A percentile compares a stretch with the other conserved stretches of the same genome.
Evolutionary conservation across 192 early-diverging fungal species (phyloP).

Genomic region (Coemansia sp.): DNA sequence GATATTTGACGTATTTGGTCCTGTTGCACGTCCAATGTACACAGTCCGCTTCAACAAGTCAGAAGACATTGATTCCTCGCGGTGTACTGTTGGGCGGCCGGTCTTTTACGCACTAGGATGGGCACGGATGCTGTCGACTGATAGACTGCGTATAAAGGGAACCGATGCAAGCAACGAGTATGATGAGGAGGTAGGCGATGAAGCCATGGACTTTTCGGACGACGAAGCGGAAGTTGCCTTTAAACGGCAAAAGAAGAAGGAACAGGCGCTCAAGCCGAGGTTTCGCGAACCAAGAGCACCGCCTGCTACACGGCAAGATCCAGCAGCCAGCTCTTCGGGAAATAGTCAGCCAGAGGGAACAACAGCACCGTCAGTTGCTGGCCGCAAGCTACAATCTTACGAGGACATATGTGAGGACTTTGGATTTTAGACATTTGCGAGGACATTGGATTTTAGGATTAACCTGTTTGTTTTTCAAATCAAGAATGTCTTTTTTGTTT

Average conservation of each 20-base stretch:
- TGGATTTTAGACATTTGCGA: constrained; percentile 47
- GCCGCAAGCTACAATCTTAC: constrained; percentile 44
- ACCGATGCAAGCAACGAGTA: constrained; percentile 89
- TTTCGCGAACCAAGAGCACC: constrained; percentile 4
- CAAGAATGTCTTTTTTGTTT: neutral
- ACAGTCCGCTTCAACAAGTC: constrained; percentile 70
- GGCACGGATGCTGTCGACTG: constrained; percentile 65
- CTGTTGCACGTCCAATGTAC: constrained; percentile 79
- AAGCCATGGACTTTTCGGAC: constrained; percentile 92
- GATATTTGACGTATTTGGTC: constrained; percentile 91
- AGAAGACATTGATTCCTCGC: constrained; percentile 58
- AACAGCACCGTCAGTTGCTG: constrained; percentile 9
- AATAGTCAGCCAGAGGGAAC: neutral
- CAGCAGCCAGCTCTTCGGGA: neutral
- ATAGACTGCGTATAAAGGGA: constrained; percentile 69
- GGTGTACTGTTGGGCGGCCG: constrained; percentile 42
- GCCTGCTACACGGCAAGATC: constrained; percentile 29
- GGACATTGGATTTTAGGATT: constrained; percentile 36
- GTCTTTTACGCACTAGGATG: constrained; percentile 68
- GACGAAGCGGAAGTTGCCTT: constrained; percentile 81
- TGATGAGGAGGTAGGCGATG: constrained; percentile 87
- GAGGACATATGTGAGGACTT: constrained; percentile 41
- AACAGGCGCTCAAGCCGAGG: constrained; percentile 23
- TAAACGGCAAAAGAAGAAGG: constrained; percentile 47
- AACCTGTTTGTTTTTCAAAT: too few species aligned